Percentiles rank a stretch among this genome's conserved stretches.
Conservation (phyloP, 208 protist genomes). For the Leishmania tarentolae region DNA sequence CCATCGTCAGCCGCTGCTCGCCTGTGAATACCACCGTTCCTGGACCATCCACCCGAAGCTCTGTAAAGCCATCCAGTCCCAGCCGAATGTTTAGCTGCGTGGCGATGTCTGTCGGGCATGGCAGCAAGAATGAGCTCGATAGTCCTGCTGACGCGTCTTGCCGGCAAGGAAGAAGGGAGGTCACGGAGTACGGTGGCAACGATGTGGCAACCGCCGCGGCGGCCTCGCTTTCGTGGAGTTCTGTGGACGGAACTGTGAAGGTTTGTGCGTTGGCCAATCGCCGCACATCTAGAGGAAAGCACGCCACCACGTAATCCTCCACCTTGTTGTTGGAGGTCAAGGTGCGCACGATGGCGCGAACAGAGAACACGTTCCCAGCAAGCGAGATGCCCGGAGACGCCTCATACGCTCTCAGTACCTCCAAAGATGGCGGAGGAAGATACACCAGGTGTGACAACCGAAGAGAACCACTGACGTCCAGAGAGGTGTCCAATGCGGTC, state of each 20-base stretch:
- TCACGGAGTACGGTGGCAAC: slow-evolving; percentile 2
- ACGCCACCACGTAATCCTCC: slow-evolving; percentile 59
- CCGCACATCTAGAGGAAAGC: slow-evolving; percentile 42
- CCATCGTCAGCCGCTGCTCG: slow-evolving; percentile 50
- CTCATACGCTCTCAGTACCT: slow-evolving; percentile 43
- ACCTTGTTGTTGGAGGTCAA: slow-evolving; percentile 43
- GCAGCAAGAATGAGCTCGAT: slow-evolving; percentile 19
- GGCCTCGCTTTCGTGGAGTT: not conserved
- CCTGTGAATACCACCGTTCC: slow-evolving; percentile 75
- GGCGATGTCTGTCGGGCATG: slow-evolving; percentile 47
- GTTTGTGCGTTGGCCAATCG: slow-evolving; percentile 20
- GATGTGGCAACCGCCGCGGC: not conserved
- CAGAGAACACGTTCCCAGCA: slow-evolving; percentile 24
- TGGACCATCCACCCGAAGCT: slow-evolving; percentile 71
- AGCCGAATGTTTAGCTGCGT: slow-evolving; percentile 59
- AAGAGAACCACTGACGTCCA: slow-evolving; percentile 64
- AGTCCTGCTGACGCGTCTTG: not conserved
- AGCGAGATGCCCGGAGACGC: not conserved
- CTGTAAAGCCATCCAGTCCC: slow-evolving; percentile 74
- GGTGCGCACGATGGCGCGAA: slow-evolving; percentile 53
- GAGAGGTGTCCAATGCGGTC: slow-evolving; percentile 38
- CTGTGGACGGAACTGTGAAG: slow-evolving; percentile 4
- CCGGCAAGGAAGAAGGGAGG: slow-evolving; percentile 7
- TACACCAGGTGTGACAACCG: slow-evolving; percentile 78
- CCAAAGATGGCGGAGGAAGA: slow-evolving; percentile 54